Percentiles rank a stretch among this genome's conserved stretches.
These are phyloP conservation scores for Aspergillus sojae DNA, from an alignment of 2,329 filamentous ascomycete genomes.

Conservation along the genomic window DNA sequence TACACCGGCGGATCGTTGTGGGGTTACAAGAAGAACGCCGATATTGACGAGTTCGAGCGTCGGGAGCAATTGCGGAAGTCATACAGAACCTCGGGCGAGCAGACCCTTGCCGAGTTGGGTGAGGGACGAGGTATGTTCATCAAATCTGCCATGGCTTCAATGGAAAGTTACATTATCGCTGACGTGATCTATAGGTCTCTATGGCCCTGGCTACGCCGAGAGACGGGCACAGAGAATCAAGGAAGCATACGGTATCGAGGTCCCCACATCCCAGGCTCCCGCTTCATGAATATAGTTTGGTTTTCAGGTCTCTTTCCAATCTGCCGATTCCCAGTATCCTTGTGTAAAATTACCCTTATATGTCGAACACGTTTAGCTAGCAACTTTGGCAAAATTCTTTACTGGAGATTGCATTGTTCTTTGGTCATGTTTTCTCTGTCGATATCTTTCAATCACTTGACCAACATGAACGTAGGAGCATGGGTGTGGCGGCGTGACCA, in stretches of 20 bases:
- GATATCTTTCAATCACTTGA: not conserved
- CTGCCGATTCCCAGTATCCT: slow-evolving; percentile 24
- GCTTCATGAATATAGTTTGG: slow-evolving; percentile 39
- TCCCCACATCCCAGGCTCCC: slow-evolving; percentile 62
- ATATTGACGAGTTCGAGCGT: slow-evolving; percentile 73
- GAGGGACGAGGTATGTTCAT: slow-evolving; percentile 76
- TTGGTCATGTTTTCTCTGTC: slow-evolving; percentile 1
- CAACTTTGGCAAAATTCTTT: slow-evolving; percentile 19
- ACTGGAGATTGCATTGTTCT: slow-evolving; percentile 21
- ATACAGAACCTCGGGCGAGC: slow-evolving; percentile 72
- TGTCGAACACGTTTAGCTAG: slow-evolving; percentile 27
- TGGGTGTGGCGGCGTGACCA: not conserved
- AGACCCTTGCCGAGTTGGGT: slow-evolving; percentile 79
- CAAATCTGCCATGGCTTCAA: not conserved
- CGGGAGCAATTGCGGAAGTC: slow-evolving; percentile 75
- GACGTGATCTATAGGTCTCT: slow-evolving; percentile 63
- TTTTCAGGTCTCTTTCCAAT: slow-evolving; percentile 23
- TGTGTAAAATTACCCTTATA: slow-evolving; percentile 34
- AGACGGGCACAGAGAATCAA: slow-evolving; percentile 78
- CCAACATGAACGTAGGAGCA: not conserved
- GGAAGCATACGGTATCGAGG: slow-evolving; percentile 85
- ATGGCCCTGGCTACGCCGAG: slow-evolving; percentile 80
- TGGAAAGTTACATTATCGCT: slow-evolving; percentile 8
- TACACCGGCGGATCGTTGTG: slow-evolving; percentile 67
- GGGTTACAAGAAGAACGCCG: slow-evolving; percentile 57